Evolutionary conservation across 768 basidiomycete species (phyloP).

Genomic region (Lactarius akahatsu): DNA sequence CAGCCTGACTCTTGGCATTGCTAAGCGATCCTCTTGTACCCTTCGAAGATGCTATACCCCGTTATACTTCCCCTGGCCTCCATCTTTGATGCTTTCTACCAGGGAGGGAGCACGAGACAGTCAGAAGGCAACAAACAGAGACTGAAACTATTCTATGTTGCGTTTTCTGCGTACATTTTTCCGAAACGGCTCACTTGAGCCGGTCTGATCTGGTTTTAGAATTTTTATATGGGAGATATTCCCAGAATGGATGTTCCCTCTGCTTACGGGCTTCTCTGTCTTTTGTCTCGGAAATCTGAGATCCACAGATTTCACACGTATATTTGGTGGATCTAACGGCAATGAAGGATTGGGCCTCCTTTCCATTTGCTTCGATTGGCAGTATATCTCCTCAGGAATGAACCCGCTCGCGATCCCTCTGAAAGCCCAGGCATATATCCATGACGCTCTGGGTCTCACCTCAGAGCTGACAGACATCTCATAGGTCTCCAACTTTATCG

Average conservation of each 20-base stretch:
- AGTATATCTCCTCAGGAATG: slow-evolving; percentile 33
- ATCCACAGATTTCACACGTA: slow-evolving; percentile 30
- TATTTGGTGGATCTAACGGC: slow-evolving; percentile 32
- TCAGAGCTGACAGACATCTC: background rate
- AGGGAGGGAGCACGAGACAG: slow-evolving; percentile 36
- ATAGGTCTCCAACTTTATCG: slow-evolving; percentile 48
- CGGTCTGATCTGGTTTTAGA: slow-evolving; percentile 23
- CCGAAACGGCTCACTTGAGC: background rate
- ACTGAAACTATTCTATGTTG: slow-evolving; percentile 52
- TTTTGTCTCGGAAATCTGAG: slow-evolving; percentile 35
- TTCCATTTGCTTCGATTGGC: slow-evolving; percentile 33
- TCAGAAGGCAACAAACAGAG: slow-evolving; percentile 38
- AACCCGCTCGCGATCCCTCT: slow-evolving; percentile 57
- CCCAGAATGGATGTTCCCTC: slow-evolving; percentile 28
- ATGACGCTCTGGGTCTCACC: background rate
- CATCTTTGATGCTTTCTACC: slow-evolving; percentile 51
- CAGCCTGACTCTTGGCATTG: slow-evolving; percentile 1
- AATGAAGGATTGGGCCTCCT: slow-evolving; percentile 34
- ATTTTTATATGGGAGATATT: slow-evolving; percentile 37
- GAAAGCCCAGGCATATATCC: slow-evolving; percentile 40
- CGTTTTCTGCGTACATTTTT: slow-evolving; percentile 36
- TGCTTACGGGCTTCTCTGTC: slow-evolving; percentile 34
- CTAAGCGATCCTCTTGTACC: slow-evolving; percentile 49
- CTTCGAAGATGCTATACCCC: slow-evolving; percentile 54
- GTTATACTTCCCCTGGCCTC: slow-evolving; percentile 47